Base-by-base conservation (phyloP, 2,329 filamentous ascomycete genomes). In the Tolypocladium pustulatum region DNA sequence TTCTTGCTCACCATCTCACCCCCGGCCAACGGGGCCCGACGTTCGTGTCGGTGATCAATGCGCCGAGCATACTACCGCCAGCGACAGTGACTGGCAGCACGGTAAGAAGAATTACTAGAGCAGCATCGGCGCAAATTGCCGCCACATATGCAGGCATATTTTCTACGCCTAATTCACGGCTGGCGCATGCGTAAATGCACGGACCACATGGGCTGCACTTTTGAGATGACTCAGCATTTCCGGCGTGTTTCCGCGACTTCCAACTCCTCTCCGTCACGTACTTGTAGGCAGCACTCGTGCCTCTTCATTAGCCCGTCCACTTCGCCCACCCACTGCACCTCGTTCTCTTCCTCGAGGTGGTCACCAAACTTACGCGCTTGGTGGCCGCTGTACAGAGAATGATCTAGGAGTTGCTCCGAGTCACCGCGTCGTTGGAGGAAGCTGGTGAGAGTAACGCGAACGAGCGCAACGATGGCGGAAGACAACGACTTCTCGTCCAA, bases 401-500 rank as follows among this genome's bases (percentile, higher is more conserved):
- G 55, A 27, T 38, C 17, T 57, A 57, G 34, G 15, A 5, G 36
- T 7, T 43, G 22, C 43, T 15, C 12, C 3, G 15, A 4, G 27
- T 36, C 56, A 17, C 36, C 38, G 13, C 37, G 49, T 49, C 30
- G n/a, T 25, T 12, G 32, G 41, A 32, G 61, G 60, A 62, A 64
- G 62, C 65, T 34, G 30, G 49, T 10, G 49, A 36, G 30, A 34
- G 20, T 15, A 53, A 34, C 49, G 30, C 20, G 27, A 34, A 34
- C 60, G 58, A 62, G 60, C 59, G 59, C 63, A 59, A 71, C 55
- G 63, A 75, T 75, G 73, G 64, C 65, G 34, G 67, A 69, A 4
- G 65, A 72, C 30, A 63, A 63, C 60, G 66, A 72, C 40, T 71
- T 71, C 63, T 66, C 72, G 63, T 71, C 71, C 1, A 65, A 72